Conservation (phyloP, 2,329 filamentous ascomycete genomes). For the Calonectria henricotiae region DNA sequence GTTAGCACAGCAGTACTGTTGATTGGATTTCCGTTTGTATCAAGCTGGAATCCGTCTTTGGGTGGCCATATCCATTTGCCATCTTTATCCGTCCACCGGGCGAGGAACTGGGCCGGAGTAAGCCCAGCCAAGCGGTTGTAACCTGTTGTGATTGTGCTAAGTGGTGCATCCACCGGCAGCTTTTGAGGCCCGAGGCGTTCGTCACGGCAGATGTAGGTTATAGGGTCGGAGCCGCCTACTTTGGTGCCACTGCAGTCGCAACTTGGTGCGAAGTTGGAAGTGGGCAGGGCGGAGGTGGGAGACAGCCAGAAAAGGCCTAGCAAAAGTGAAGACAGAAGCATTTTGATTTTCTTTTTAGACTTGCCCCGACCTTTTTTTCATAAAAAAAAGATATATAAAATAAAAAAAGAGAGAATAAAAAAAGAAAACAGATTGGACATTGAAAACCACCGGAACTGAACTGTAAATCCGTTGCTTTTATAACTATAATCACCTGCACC, state of each 20-base stretch:
- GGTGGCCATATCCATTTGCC: slow-evolving; percentile 60
- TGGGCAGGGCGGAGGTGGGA: slow-evolving; percentile 40
- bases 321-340: slow-evolving; percentile 44
- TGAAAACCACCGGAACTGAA: too few relatives aligned
- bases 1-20: slow-evolving; percentile 60
- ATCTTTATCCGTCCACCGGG: slow-evolving; percentile 53
- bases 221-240: slow-evolving; percentile 38
- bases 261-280: slow-evolving; percentile 24
- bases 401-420: too few relatives aligned
- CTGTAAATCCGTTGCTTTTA: not conserved
- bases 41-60: slow-evolving; percentile 61
- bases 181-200: slow-evolving; percentile 57
- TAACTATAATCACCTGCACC: not conserved
- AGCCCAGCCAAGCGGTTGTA: slow-evolving; percentile 61
- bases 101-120: slow-evolving; percentile 61
- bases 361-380: not conserved
- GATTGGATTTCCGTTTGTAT: slow-evolving; percentile 57
- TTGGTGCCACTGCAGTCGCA: slow-evolving; percentile 50
- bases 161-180: slow-evolving; percentile 57
- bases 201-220: slow-evolving; percentile 58
- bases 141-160: slow-evolving; percentile 52
- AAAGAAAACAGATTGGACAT: not conserved
- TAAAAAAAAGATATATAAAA: too few relatives aligned
- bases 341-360: slow-evolving; percentile 15
- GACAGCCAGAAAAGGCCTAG: slow-evolving; percentile 41